These are phyloP conservation scores for Limonomyces culmigenus DNA, from an alignment of 1,284 basidiomycete genomes.

Conservation along the genomic window DNA sequence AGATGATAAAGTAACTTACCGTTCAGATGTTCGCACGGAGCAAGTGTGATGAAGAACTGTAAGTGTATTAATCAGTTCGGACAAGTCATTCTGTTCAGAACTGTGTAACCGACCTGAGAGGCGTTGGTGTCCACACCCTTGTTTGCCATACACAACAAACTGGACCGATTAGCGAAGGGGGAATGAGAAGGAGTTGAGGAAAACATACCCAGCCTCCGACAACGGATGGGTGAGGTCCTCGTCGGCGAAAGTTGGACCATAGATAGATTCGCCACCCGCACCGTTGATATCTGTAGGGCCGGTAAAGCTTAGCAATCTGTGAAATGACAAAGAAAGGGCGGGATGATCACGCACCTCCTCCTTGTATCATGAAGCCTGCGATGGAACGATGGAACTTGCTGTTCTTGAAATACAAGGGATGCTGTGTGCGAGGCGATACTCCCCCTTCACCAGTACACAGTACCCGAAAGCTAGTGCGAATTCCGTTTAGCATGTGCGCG, in stretches of 20 bases:
- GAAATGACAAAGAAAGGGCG: background rate
- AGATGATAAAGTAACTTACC: constrained; percentile 20
- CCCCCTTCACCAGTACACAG: constrained; percentile 83
- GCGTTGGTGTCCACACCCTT: constrained; percentile 67
- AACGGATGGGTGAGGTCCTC: constrained; percentile 56
- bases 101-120: too few relatives aligned
- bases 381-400: constrained; percentile 70
- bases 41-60: constrained; percentile 73
- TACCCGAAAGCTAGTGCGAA: constrained; percentile 55
- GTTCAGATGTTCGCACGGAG: constrained; percentile 53
- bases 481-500: too few relatives aligned
- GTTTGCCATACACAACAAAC: constrained; percentile 74
- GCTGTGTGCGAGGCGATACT: constrained; percentile 37
- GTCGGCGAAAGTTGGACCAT: constrained; percentile 57
- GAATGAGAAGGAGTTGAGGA: background rate
- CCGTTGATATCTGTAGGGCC: constrained; percentile 51
- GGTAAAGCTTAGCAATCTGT: background rate
- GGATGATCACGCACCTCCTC: constrained; percentile 33
- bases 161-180: constrained; percentile 10
- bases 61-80: too few relatives aligned
- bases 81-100: too few relatives aligned
- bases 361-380: constrained; percentile 79
- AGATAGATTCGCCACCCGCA: constrained; percentile 73
- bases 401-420: constrained; percentile 72
- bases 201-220: constrained; percentile 28